Base-by-base conservation (phyloP, 2,329 filamentous ascomycete genomes). In the Sporothrix schenckii region DNA sequence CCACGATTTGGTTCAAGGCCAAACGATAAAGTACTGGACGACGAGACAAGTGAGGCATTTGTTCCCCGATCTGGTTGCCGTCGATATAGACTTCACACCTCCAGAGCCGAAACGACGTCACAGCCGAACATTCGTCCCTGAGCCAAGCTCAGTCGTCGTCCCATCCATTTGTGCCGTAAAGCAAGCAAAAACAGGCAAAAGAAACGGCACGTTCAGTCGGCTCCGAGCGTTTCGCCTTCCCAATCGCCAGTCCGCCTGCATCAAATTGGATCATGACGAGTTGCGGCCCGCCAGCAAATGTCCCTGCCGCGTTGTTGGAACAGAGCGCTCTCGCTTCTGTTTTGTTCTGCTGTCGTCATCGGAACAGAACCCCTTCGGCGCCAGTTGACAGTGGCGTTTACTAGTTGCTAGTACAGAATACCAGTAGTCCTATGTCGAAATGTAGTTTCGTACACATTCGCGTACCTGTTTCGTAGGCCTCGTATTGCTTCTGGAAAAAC, bases 401-500 rank as follows among this genome's bases (percentile, higher is more conserved):
- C 34, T 34, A 9, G 34, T 34, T 34, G 7, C 34, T 7, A 7
- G 34, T 34, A 5, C 30, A 3, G 3, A 3, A 5, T 30, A 34
- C 34, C 34, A 34, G 34, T 9, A 24, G 24, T 24, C 24, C 2
- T 24, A 34, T 7, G 34, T 34, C 34, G 34, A 34, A 34, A 34
- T 34, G 34, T 30, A 14, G 24, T 30, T 54, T 54, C 44, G 24
- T 34, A 50, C 60, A 47, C 44, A 19, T 24, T 58, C 27, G 30
- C 16, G 49, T 56, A n/a, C 30, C 10, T 56, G 24, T 47, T 41
- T 54, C 66, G 52, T 41, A 27, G 54, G 30, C 24, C 27, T 68
- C 49, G 49, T 49, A 44, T 56, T 68, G 21, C 52, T 68, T 68
- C 66, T 68, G 52, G 53, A 68, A 68, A 54, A 68, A 58, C 47